Evolutionary conservation across 805 yeast genomes (phyloP).

Genomic region (Jamesozyma piceae): DNA sequence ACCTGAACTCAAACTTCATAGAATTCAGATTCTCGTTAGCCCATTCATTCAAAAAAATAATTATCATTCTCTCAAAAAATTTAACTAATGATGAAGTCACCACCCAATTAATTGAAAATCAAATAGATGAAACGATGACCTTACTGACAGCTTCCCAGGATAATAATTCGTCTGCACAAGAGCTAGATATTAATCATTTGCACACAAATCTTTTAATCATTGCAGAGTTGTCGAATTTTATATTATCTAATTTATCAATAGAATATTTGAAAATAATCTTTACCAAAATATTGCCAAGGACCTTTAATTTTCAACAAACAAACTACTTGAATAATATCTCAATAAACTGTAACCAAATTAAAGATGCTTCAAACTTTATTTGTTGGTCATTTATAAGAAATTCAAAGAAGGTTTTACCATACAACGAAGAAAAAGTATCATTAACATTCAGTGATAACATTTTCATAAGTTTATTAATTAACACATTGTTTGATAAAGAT

Average conservation of each 20-base stretch:
- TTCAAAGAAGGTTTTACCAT: too few species aligned
- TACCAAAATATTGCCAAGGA: constrained; percentile 32
- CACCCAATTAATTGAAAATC: constrained; percentile 20
- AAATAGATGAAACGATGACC: constrained; percentile 20
- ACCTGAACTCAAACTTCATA: constrained; percentile 42
- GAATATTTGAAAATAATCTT: constrained; percentile 1
- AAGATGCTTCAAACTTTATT: constrained; percentile 80
- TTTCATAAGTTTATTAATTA: constrained; percentile 34
- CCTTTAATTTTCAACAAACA: constrained; percentile 51
- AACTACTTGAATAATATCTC: constrained; percentile 33
- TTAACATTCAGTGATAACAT: constrained; percentile 21
- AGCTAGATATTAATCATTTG: constrained; percentile 25
- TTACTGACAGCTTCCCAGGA: constrained; percentile 5
- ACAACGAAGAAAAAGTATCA: not conserved
- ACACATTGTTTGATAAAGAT: constrained; percentile 64
- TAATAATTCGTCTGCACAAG: constrained; percentile 5
- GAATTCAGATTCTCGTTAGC: constrained; percentile 56
- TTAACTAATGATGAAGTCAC: constrained; percentile 7
- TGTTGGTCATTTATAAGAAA: constrained; percentile 65
- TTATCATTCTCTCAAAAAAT: constrained; percentile 24
- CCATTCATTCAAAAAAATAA: constrained; percentile 49
- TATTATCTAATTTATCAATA: constrained; percentile 6
- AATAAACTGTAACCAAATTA: constrained; percentile 54
- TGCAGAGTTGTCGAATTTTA: constrained; percentile 27
- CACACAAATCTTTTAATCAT: constrained; percentile 31